Percentiles rank a stretch among this genome's conserved stretches.
Conservation (phyloP, 768 basidiomycete species). For the Chlorophyllum brunneum region DNA sequence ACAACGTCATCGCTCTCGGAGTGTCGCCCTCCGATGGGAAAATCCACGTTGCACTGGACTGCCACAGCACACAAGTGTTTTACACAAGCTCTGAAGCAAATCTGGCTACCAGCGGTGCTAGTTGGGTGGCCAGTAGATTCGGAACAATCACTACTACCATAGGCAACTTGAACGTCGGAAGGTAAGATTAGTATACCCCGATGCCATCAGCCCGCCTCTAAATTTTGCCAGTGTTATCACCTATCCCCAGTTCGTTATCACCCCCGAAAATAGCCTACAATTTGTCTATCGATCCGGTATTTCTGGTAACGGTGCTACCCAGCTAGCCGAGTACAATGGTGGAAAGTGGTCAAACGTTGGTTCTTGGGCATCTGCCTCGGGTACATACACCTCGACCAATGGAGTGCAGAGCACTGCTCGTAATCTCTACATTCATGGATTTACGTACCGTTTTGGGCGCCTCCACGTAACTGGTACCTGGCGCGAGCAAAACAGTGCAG, state of each 20-base stretch:
- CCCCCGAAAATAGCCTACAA: constrained; percentile 42
- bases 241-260: constrained; percentile 46
- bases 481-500: constrained; percentile 40
- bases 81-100: constrained; percentile 40
- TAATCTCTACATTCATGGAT: constrained; percentile 46
- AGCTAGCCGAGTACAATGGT: constrained; percentile 40
- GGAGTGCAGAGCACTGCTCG: constrained; percentile 36
- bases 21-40: constrained; percentile 42
- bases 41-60: constrained; percentile 45
- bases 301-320: constrained; percentile 43
- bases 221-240: constrained; percentile 31
- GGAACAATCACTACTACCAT: constrained; percentile 36
- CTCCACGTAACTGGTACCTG: constrained; percentile 44
- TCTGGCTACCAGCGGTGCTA: constrained; percentile 36
- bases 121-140: constrained; percentile 41
- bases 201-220: neutral
- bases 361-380: constrained; percentile 41
- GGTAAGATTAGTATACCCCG: constrained; percentile 22
- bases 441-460: constrained; percentile 34
- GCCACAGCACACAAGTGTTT: constrained; percentile 39
- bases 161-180: constrained; percentile 38
- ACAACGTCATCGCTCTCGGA: constrained; percentile 41
- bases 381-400: constrained; percentile 39
- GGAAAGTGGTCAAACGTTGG: constrained; percentile 42
- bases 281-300: constrained; percentile 45